Percentiles rank a stretch among this genome's conserved stretches.
Evolutionary conservation across 345 rosid species (phyloP).

Genomic region (Salix koriyanagi): DNA sequence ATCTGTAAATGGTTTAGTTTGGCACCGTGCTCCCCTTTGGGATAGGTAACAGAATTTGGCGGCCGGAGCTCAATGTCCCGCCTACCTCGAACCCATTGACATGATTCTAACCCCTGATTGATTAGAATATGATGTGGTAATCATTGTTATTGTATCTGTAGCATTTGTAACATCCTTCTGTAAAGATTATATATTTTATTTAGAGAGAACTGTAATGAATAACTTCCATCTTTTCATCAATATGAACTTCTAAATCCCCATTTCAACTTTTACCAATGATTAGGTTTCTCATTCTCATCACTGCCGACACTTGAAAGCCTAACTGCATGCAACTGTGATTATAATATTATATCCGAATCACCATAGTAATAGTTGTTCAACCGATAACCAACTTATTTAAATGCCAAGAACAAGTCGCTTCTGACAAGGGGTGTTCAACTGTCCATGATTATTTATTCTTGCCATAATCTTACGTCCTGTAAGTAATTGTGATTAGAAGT

Average conservation of each 20-base stretch:
- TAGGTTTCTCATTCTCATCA: neutral
- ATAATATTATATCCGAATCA: neutral
- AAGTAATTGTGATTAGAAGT: too few species aligned
- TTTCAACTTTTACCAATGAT: neutral
- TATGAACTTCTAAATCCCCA: neutral
- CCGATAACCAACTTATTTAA: too few species aligned
- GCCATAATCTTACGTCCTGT: too few species aligned
- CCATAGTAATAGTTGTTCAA: neutral
- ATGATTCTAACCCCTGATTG: conserved; percentile 3
- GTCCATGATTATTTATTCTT: too few species aligned
- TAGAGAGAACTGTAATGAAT: neutral
- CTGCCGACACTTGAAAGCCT: neutral
- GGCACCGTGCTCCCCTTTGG: neutral
- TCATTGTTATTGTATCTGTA: neutral
- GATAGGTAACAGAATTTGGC: neutral
- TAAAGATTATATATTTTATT: neutral
- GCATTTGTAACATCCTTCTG: neutral
- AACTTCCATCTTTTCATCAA: neutral
- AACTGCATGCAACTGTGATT: neutral
- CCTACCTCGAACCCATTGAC: conserved; percentile 1
- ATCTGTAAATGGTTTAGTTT: conserved; percentile 9
- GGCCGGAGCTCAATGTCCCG: neutral
- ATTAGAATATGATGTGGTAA: conserved; percentile 5
- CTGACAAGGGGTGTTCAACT: too few species aligned
- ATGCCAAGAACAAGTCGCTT: too few species aligned